Percentiles rank a stretch among this genome's conserved stretches.
Conservation (phyloP, 2,329 filamentous ascomycete species). For the Cyclaneusma minus region DNA sequence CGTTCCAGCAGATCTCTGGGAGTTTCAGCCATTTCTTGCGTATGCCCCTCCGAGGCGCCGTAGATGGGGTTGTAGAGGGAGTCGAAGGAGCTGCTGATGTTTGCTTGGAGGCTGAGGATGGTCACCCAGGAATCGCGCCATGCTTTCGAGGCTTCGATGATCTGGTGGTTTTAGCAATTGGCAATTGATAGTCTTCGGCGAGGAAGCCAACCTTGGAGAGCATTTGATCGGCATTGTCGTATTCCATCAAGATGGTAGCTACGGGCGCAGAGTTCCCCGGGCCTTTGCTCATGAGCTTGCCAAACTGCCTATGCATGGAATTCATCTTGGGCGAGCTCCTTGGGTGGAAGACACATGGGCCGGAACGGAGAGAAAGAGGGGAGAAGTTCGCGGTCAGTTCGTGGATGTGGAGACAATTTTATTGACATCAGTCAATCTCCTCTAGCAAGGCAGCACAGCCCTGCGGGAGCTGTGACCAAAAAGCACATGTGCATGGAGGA, state of each 20-base stretch:
- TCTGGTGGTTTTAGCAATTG: conserved; percentile 27
- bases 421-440: too few relatives aligned
- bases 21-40: conserved; percentile 40
- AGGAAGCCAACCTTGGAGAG: conserved; percentile 44
- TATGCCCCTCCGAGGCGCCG: conserved; percentile 41
- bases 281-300: conserved; percentile 50
- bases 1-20: conserved; percentile 47
- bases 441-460: too few relatives aligned
- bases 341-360: too few relatives aligned
- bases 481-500: too few relatives aligned
- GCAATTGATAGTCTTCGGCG: conserved; percentile 1
- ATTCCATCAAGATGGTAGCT: conserved; percentile 59
- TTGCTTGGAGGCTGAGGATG: conserved; percentile 53
- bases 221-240: conserved; percentile 64
- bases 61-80: conserved; percentile 63
- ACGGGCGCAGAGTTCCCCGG: conserved; percentile 66
- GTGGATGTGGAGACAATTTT: too few relatives aligned
- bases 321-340: conserved; percentile 43
- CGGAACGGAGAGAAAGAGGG: too few relatives aligned
- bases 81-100: conserved; percentile 52
- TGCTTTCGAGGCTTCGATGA: conserved; percentile 58
- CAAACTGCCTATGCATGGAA: conserved; percentile 59
- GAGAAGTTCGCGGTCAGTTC: too few relatives aligned
- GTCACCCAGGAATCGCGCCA: conserved; percentile 70
- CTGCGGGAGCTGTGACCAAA: too few relatives aligned